Evolutionary conservation across 495 filamentous ascomycete species (phyloP), one percentile per base, ranked within the genome.

Genomic region (Margaritispora aquatica): DNA sequence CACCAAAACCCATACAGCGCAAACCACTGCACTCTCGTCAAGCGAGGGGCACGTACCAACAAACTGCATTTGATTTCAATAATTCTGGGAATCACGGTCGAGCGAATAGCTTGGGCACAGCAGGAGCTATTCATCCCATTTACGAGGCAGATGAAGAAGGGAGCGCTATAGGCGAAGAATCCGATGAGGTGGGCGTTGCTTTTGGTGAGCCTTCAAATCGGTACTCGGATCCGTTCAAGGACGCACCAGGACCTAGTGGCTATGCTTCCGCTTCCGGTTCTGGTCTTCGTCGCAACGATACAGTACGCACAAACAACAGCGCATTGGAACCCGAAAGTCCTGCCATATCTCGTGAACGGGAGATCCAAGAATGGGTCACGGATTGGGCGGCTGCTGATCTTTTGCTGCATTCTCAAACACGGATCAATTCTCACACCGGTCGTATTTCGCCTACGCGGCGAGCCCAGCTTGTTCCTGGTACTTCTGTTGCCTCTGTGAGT

Each of bases 81-180:
- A 34, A 5, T n/a, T 8, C 4, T 3, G 26, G 4, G 4, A 29
- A 22, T 36, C 63, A 63, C 47, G 61, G 57, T 9, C 50, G 66
- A 36, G 20, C 58, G 19, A 64, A 63, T 24, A 63, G 59, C 51
- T 47, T 69, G 4, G 62, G 64, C 13, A 69, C 67, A 47, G 63
- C 67, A 23, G 70, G 72, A 9, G 66, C 68, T 9, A 83, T 84
- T 59, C 77, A 81, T 58, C 81, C 81, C 0, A 84, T 84, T 51
- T 77, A 79, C 55, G 81, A 84, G 60, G 77, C 79, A 0, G 84
- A 88, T 53, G 91, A 96, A 41, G 89, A 92, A 52, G 84, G n/a
- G n/a, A n/a, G 82, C 27, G 68, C 77, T 10, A 69, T 20, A 77
- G n/a, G 19, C 48, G 21, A 46, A 15, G 36, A 34, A 27, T 17